Percentiles rank a stretch among this genome's conserved stretches.
These are phyloP conservation scores for Fusarium paranaense DNA, from an alignment of 2,329 filamentous ascomycete genomes.

Conservation along the genomic window DNA sequence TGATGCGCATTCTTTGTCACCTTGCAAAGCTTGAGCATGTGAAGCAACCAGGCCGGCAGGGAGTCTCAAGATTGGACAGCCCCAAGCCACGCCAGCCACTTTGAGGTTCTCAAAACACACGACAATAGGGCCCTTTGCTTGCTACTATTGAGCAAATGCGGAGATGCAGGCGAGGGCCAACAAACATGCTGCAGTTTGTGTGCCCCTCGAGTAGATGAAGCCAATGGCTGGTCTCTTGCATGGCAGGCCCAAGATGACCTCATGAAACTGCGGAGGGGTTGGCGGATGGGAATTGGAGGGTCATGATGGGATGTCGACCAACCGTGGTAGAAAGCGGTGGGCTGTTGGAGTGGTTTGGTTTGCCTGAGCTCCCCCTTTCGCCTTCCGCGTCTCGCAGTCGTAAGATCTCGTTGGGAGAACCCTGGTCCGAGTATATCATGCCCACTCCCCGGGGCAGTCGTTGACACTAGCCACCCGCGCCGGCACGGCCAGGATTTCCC, in stretches of 20 bases:
- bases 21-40: constrained; percentile 2
- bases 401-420: constrained; percentile 29
- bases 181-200: constrained; percentile 14
- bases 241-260: constrained; percentile 2
- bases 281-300: constrained; percentile 1
- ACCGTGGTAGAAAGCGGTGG: constrained; percentile 8
- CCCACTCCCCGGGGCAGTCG: constrained; percentile 8
- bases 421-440: constrained; percentile 22
- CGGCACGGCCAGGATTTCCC: constrained; percentile 30
- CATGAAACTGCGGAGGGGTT: not conserved
- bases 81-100: constrained; percentile 23
- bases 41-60: not conserved
- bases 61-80: constrained; percentile 11
- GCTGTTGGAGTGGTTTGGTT: constrained; percentile 27
- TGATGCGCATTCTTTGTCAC: constrained; percentile 3
- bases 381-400: constrained; percentile 24
- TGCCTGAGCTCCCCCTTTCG: constrained; percentile 20
- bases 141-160: constrained; percentile 16
- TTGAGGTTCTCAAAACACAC: constrained; percentile 11
- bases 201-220: not conserved
- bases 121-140: constrained; percentile 16
- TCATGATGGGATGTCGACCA: constrained; percentile 13
- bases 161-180: constrained; percentile 13
- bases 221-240: not conserved
- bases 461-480: constrained; percentile 28